Evolutionary conservation across 495 filamentous ascomycete species (phyloP).

Genomic region (Daldinia concentrica): DNA sequence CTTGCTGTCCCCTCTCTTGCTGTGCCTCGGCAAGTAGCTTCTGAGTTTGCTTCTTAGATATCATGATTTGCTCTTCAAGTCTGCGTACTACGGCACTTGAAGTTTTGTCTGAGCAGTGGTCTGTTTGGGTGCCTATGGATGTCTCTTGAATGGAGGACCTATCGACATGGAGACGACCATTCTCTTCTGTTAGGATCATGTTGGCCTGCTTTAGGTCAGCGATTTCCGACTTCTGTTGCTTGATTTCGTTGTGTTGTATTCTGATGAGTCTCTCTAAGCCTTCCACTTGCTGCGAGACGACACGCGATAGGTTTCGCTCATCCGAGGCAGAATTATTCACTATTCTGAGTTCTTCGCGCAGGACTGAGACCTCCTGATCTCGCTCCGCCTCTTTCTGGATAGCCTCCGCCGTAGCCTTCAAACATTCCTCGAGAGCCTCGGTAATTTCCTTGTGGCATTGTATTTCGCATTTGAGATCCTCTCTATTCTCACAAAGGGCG

Average conservation of each 20-base stretch:
- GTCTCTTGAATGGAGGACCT: neutral
- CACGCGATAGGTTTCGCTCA: conserved; percentile 6
- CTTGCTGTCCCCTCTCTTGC: neutral
- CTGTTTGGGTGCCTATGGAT: neutral
- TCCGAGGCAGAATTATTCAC: neutral
- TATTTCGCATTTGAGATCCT: neutral
- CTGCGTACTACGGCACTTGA: neutral
- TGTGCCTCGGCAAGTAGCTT: neutral
- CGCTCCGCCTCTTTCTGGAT: conserved; percentile 6
- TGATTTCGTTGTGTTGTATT: conserved; percentile 30
- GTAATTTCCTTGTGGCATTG: neutral
- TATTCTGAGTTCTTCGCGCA: conserved; percentile 10
- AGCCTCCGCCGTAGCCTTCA: neutral
- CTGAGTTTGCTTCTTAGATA: neutral
- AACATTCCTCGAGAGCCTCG: neutral
- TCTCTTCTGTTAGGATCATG: conserved; percentile 9
- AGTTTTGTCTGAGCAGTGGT: neutral
- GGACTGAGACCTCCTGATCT: neutral
- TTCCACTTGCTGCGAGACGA: conserved; percentile 16
- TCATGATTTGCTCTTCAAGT: neutral
- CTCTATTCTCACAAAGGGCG: neutral
- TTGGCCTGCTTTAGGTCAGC: neutral
- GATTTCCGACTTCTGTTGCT: conserved; percentile 1
- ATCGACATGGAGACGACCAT: neutral
- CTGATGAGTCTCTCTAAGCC: neutral